A percentile compares a stretch with the other conserved stretches of the same genome.
phyloP scores from a whole-genome alignment of 306 rosid genomes.

The Vigna trinervia region DNA sequence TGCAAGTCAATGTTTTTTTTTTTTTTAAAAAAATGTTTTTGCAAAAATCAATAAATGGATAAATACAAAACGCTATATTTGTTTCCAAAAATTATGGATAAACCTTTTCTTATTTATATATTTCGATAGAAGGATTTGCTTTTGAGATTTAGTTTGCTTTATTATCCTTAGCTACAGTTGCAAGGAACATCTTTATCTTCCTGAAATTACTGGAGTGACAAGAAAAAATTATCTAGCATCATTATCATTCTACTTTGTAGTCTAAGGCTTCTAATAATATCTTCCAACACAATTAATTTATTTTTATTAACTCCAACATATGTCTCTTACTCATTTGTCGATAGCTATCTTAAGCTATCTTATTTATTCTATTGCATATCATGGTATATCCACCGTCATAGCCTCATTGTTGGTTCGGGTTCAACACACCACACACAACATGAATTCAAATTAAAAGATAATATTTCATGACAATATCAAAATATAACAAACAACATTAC shows the following conservation, averaged over 20 bases:
- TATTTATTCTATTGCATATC: background rate
- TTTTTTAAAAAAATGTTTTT: background rate
- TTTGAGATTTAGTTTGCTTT: background rate
- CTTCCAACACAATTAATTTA: background rate
- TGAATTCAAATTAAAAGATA: no score
- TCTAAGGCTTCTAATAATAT: background rate
- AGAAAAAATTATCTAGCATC: background rate
- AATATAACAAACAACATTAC: no score
- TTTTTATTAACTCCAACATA: background rate
- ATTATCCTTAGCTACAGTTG: background rate
- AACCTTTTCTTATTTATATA: background rate
- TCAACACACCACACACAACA: no score
- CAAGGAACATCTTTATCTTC: background rate
- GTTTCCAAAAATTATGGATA: background rate
- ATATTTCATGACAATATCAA: no score
- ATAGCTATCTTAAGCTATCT: background rate
- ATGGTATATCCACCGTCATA: background rate
- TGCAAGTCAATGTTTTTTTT: background rate
- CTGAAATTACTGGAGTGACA: background rate
- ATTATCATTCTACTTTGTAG: constrained; percentile 10
- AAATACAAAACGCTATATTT: background rate
- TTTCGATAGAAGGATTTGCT: background rate
- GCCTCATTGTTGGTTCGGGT: no score
- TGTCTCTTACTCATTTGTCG: background rate
- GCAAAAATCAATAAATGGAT: background rate